A percentile compares a stretch with the other conserved stretches of the same genome.
Evolutionary conservation across 139 green algal genomes (phyloP).

Genomic region (Tetradesmus obliquus): DNA sequence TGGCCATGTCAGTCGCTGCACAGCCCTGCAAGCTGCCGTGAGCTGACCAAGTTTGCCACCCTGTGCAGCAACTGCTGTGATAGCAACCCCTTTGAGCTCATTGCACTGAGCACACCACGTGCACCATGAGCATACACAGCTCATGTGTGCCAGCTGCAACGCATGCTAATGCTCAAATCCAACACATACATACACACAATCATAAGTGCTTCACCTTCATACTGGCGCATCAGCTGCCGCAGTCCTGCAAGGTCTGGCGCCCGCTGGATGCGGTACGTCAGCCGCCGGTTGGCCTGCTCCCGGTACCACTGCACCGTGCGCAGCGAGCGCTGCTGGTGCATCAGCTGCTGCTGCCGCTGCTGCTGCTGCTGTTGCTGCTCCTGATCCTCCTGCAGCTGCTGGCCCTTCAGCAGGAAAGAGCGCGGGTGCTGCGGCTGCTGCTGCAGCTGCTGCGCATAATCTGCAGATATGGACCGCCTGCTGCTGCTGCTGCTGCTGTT

Average conservation of each 20-base stretch:
- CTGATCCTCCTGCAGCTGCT: background rate
- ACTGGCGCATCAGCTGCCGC: slow-evolving; percentile 29
- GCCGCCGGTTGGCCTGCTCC: slow-evolving; percentile 5
- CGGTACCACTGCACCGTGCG: slow-evolving; percentile 7
- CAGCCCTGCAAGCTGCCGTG: too few species aligned
- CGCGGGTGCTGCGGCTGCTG: slow-evolving; percentile 12
- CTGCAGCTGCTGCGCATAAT: background rate
- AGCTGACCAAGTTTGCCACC: too few species aligned
- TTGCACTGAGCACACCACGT: too few species aligned
- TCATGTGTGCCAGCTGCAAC: background rate
- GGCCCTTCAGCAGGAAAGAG: background rate
- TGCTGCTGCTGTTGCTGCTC: background rate
- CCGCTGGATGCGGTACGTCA: slow-evolving; percentile 5
- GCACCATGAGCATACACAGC: too few species aligned
- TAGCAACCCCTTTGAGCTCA: too few species aligned
- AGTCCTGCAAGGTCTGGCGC: background rate
- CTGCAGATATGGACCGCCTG: background rate
- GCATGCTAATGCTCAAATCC: too few species aligned
- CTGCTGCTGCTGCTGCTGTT: background rate
- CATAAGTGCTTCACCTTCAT: background rate
- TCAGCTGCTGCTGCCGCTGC: background rate
- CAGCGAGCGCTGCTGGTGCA: background rate
- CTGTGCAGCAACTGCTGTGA: too few species aligned
- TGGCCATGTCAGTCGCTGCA: too few species aligned
- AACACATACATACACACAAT: too few species aligned